Base-by-base conservation (phyloP, 805 yeast species). In the Lipomyces starkeyi region DNA sequence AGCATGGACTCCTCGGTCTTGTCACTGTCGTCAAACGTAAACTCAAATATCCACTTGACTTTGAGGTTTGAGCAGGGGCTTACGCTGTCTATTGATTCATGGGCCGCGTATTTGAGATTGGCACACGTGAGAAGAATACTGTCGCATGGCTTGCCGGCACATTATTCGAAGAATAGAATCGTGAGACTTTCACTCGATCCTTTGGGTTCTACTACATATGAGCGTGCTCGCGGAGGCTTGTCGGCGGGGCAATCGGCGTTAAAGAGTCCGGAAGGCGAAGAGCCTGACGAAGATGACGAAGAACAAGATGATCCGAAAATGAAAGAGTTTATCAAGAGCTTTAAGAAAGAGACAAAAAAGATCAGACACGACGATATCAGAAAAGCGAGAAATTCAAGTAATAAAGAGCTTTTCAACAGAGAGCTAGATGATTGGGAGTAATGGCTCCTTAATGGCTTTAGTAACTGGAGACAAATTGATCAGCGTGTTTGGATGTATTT, bases 61-160 rank as follows among this genome's bases (percentile, higher is more conserved):
- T 61, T 73, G 37, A 71, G 69, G 47, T 73, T 73, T 57, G 75
- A 71, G 32, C 43, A 40, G 58, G 59, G 61, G 1, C 55, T 61
- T 6, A 56, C 49, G 11, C 60, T 72, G 4, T 35, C 61, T n/a
- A 61, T 73, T 40, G 71, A 73, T 43, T 68, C 75, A 1, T 73
- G 75, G 75, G 69, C 64, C 20, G 66, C 63, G 17, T 65, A 62
- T 40, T 63, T 69, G 34, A 65, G 75, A 9, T 53, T 73, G 53
- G 54, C 67, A n/a, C 71, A 63, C 14, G 53, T 73, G 52, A 65
- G 74, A 25, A 57, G 63, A 9, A 53, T 73, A 5, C 32, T 73
- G 27, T 61, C 72, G 1, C 68, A 71, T 49, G 75, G 75, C 14
- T 64, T 73, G n/a, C 73, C 73, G 4, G 64, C 61, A n/a, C 75